Evolutionary conservation across 2,329 filamentous ascomycete genomes (phyloP), one percentile per base, ranked within the genome.

Genomic region (Lizonia empirigonia): DNA sequence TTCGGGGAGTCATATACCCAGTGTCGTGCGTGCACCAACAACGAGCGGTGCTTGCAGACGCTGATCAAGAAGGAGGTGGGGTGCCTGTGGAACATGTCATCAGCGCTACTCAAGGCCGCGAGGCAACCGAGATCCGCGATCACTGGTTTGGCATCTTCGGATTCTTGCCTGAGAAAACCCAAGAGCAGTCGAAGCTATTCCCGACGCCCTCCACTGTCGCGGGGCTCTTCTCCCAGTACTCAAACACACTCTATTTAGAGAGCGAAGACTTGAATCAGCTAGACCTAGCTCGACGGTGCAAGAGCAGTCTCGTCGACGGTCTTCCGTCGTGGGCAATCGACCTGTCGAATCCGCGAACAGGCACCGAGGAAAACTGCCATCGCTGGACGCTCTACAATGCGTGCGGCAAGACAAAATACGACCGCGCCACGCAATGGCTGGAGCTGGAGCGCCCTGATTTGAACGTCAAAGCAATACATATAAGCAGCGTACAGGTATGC

Each of bases 91-190:
- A 32, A 30, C 18, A 18, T n/a, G 44, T 53, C 13, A 22, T 44
- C 13, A 30, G 20, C 15, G 37, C 44, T 16, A 44, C 37, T 19
- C 39, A 53, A 32, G 33, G 29, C 7, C 50, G 50, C 10, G 30
- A 29, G 12, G 50, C 50, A n/a, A 44, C 37, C 6, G 38, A 53
- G 10, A 30, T 53, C 5, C 44, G 37, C 4, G 50, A 48, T 19
- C 37, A 48, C 33, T 53, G 50, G 50, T 53, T 39, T 39, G 50
- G 44, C 12, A 30, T 48, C n/a, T 53, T 48, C 26, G 50, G 50
- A 4, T 42, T 48, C 27, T n/a, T 53, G 37, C 50, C 50, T 22
- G 8, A 27, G 19, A 38, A 5, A 7, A 39, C 37, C 37, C 50
- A 48, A 19, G 44, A 42, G 16, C 35, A 37, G 19, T 30, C 30